These are phyloP conservation scores for Pinus tabuliformis DNA, from an alignment of 75 land plant genomes.

Conservation along the genomic window DNA sequence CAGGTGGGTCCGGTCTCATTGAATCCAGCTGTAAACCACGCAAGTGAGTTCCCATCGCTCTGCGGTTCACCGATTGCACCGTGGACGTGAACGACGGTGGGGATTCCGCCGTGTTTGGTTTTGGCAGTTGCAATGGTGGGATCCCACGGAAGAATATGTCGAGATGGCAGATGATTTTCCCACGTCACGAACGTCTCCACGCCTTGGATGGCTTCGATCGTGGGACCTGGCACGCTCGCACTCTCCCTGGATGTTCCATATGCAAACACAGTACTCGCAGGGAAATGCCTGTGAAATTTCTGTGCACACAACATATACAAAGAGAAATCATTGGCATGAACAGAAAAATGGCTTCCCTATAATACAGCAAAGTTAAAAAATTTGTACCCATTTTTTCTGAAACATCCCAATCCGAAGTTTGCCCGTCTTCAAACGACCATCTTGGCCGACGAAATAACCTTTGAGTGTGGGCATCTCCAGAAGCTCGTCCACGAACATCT, in stretches of 20 bases:
- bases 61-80: constrained; percentile 24
- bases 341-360: background rate
- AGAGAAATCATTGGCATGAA: background rate
- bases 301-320: constrained; percentile 11
- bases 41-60: constrained; percentile 30
- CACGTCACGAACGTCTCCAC: constrained; percentile 37
- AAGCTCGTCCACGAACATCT: constrained; percentile 38
- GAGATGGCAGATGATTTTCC: constrained; percentile 32
- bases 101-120: constrained; percentile 25
- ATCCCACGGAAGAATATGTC: constrained; percentile 23
- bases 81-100: constrained; percentile 38
- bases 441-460: constrained; percentile 5
- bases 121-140: constrained; percentile 14
- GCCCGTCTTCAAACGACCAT: background rate
- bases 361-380: no score
- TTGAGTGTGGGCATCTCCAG: constrained; percentile 26
- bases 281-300: constrained; percentile 79
- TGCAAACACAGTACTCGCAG: constrained; percentile 55
- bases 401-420: constrained; percentile 40
- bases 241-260: constrained; percentile 40
- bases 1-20: constrained; percentile 27
- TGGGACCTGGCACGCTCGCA: constrained; percentile 76
- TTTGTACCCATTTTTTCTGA: constrained; percentile 27
- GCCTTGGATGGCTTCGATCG: constrained; percentile 55
- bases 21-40: constrained; percentile 33